Conservation (phyloP, 1,284 basidiomycete species). For the Agaricales sp. region DNA sequence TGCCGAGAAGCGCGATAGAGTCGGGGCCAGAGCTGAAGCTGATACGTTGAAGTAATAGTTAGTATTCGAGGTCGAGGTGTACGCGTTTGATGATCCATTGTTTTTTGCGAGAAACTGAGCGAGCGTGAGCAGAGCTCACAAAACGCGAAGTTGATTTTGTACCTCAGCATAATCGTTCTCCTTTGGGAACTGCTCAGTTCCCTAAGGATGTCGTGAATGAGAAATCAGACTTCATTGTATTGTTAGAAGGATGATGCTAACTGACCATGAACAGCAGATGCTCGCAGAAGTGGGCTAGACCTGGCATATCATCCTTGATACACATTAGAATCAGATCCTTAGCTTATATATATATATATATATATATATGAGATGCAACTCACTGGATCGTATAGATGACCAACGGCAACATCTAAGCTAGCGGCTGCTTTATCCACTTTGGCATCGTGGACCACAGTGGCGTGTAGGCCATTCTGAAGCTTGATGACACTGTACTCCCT, state of each 20-base stretch:
- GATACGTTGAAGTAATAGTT: conserved; percentile 92
- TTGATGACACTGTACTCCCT: conserved; percentile 75
- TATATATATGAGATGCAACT: conserved; percentile 22
- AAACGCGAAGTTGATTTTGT: conserved; percentile 6
- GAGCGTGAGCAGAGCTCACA: not conserved
- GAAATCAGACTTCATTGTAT: no score
- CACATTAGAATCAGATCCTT: no score
- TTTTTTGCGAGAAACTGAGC: conserved; percentile 79
- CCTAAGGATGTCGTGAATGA: conserved; percentile 30
- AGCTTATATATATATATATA: not conserved
- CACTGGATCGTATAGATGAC: conserved; percentile 90
- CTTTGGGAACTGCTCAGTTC: conserved; percentile 72
- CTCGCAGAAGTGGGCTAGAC: conserved; percentile 90
- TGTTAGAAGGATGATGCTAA: conserved; percentile 1
- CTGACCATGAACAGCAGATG: conserved; percentile 92
- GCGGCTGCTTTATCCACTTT: conserved; percentile 94
- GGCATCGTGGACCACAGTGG: conserved; percentile 78
- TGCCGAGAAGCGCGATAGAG: conserved; percentile 84
- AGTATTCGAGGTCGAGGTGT: conserved; percentile 88
- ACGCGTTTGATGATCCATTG: conserved; percentile 90
- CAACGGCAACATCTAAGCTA: conserved; percentile 91
- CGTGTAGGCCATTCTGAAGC: conserved; percentile 84
- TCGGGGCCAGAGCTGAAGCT: conserved; percentile 76
- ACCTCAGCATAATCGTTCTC: conserved; percentile 92
- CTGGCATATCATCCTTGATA: conserved; percentile 76